Percentiles rank a stretch among this genome's conserved stretches.
Conservation (phyloP, 768 basidiomycete species). For the Lanmaoa pseudosensibilis region DNA sequence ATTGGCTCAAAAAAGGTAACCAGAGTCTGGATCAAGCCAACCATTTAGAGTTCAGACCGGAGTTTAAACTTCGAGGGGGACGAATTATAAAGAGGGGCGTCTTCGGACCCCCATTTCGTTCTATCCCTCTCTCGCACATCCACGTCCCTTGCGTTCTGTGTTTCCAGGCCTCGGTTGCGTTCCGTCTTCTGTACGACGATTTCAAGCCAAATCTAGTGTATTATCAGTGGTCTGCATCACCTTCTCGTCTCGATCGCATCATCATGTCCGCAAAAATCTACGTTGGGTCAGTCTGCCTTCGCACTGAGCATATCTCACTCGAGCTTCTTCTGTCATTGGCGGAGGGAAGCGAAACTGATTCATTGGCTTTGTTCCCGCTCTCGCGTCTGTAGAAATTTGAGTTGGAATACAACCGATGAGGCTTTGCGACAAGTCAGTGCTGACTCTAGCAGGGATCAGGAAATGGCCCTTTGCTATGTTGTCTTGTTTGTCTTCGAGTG, state of each 20-base stretch:
- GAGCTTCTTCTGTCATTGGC: conserved; percentile 42
- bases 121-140: conserved; percentile 48
- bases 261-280: conserved; percentile 83
- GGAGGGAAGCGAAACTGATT: conserved; percentile 57
- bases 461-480: conserved; percentile 42
- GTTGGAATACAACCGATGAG: conserved; percentile 96
- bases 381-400: conserved; percentile 77
- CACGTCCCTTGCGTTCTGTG: conserved; percentile 47
- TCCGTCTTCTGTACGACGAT: conserved; percentile 51
- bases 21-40: conserved; percentile 21
- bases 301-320: conserved; percentile 45
- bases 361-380: conserved; percentile 40
- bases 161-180: conserved; percentile 58
- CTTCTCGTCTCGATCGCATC: conserved; percentile 22
- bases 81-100: conserved; percentile 45
- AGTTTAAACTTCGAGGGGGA: conserved; percentile 44
- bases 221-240: conserved; percentile 36
- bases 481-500: conserved; percentile 39
- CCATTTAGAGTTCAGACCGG: conserved; percentile 41
- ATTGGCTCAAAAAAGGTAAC: conserved; percentile 20
- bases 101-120: conserved; percentile 29
- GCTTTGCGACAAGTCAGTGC: conserved; percentile 81
- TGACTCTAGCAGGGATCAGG: conserved; percentile 39
- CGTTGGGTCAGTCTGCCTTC: conserved; percentile 86
- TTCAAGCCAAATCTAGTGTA: conserved; percentile 51